Evolutionary conservation across 108 stramenopile genomes (phyloP).

Genomic region (Pseudonitzschia delicatissima): DNA sequence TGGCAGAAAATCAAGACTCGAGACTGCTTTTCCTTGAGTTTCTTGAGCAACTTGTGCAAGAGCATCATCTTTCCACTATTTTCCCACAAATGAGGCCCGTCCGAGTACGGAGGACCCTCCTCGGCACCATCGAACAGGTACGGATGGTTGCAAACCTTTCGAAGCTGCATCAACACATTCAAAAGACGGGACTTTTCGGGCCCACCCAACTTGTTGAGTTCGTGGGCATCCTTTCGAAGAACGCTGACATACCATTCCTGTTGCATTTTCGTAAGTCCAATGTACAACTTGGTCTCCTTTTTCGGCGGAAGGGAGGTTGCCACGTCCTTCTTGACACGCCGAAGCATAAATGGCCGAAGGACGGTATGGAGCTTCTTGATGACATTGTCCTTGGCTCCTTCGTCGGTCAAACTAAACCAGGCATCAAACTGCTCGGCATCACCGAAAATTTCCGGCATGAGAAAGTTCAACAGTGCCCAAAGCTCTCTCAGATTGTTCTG

Average conservation of each 20-base stretch:
- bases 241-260: slow-evolving; percentile 93
- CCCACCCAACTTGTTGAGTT: slow-evolving; percentile 90
- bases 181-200: slow-evolving; percentile 89
- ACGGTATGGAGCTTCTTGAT: slow-evolving; percentile 97
- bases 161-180: slow-evolving; percentile 97
- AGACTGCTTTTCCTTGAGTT: slow-evolving; percentile 86
- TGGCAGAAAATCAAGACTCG: slow-evolving; percentile 97
- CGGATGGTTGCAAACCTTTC: slow-evolving; percentile 99
- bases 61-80: slow-evolving; percentile 93
- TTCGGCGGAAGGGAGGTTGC: slow-evolving; percentile 93
- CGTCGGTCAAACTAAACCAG: slow-evolving; percentile 85
- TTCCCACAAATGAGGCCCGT: slow-evolving; percentile 98
- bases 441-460: slow-evolving; percentile 96
- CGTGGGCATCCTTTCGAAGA: slow-evolving; percentile 88
- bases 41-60: slow-evolving; percentile 90
- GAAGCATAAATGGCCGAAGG: slow-evolving; percentile 96
- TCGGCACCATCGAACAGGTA: slow-evolving; percentile 99
- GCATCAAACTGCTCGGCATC: slow-evolving; percentile 94
- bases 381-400: slow-evolving; percentile 86
- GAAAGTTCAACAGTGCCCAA: slow-evolving; percentile 90
- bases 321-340: slow-evolving; percentile 98
- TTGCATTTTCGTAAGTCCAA: slow-evolving; percentile 95
- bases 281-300: slow-evolving; percentile 92
- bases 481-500: slow-evolving; percentile 93
- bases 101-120: slow-evolving; percentile 91